Evolutionary conservation across 805 yeast species (phyloP).

Genomic region (Yarrowia sp.): DNA sequence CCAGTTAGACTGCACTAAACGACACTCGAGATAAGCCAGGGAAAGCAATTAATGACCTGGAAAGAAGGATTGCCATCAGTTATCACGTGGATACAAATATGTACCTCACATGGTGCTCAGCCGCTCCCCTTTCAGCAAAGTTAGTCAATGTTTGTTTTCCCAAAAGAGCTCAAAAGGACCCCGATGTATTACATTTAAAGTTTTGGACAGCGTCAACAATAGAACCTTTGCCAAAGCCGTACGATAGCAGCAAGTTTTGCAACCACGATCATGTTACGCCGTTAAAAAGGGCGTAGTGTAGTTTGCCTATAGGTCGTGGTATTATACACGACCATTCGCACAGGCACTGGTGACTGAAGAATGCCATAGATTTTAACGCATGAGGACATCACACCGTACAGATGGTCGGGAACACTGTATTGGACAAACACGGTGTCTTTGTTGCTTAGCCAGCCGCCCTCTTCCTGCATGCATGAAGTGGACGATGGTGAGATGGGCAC

Average conservation of each 20-base stretch:
- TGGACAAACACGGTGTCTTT: constrained; percentile 15
- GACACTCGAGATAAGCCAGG: neutral
- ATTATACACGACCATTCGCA: too few species aligned
- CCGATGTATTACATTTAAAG: neutral
- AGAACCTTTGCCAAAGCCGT: constrained; percentile 24
- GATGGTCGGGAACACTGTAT: constrained; percentile 15
- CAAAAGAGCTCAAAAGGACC: constrained; percentile 12
- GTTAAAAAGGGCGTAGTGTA: neutral
- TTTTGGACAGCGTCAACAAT: constrained; percentile 20
- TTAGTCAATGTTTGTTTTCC: constrained; percentile 21
- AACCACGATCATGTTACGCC: neutral
- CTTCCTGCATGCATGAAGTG: constrained; percentile 23
- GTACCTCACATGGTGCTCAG: constrained; percentile 5
- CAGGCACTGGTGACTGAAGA: too few species aligned
- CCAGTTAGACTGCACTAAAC: neutral
- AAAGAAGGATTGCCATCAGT: neutral
- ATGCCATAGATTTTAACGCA: neutral
- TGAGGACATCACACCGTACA: neutral
- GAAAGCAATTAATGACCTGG: neutral
- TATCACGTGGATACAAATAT: neutral
- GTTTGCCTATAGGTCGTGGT: too few species aligned
- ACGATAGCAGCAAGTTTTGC: neutral
- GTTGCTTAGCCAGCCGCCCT: constrained; percentile 25
- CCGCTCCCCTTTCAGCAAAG: constrained; percentile 14
- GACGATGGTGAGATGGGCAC: constrained; percentile 6